These are phyloP conservation scores for Pseudocercospora crystallina DNA, from an alignment of 2,329 filamentous ascomycete species.

Conservation along the genomic window DNA sequence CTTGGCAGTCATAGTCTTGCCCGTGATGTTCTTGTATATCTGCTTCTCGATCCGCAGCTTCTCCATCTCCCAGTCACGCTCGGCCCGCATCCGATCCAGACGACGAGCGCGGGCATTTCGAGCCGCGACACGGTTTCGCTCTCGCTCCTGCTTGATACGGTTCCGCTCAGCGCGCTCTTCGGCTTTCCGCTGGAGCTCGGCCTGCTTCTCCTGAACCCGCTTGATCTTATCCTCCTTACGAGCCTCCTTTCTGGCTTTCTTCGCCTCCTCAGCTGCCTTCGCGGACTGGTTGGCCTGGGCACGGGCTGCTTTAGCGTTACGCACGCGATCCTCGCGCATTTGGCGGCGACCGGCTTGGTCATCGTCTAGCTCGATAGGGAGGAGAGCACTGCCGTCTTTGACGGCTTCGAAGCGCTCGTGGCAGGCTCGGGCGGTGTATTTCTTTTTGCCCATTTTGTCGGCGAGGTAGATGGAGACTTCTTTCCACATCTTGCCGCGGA, in stretches of 20 bases:
- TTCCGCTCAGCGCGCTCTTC: slow-evolving; percentile 14
- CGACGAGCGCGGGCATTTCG: slow-evolving; percentile 9
- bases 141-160: slow-evolving; percentile 20
- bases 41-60: slow-evolving; percentile 19
- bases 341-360: slow-evolving; percentile 39
- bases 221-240: slow-evolving; percentile 20
- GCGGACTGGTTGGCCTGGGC: slow-evolving; percentile 19
- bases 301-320: slow-evolving; percentile 28
- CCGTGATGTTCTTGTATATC: slow-evolving; percentile 23
- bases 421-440: slow-evolving; percentile 51
- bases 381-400: slow-evolving; percentile 44
- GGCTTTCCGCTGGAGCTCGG: slow-evolving; percentile 12
- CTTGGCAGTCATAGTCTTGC: slow-evolving; percentile 15
- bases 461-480: slow-evolving; percentile 39
- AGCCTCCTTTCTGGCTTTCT: slow-evolving; percentile 16
- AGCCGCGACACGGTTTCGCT: slow-evolving; percentile 8
- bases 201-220: slow-evolving; percentile 9
- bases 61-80: slow-evolving; percentile 23
- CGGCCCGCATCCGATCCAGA: slow-evolving; percentile 13
- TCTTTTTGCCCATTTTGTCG: slow-evolving; percentile 35
- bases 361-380: slow-evolving; percentile 45
- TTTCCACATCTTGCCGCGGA: slow-evolving; percentile 46
- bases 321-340: slow-evolving; percentile 34
- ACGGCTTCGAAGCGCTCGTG: slow-evolving; percentile 44
- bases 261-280: slow-evolving; percentile 19